Evolutionary conservation across 1,284 basidiomycete species (phyloP).

Genomic region (Tilletia walkeri): DNA sequence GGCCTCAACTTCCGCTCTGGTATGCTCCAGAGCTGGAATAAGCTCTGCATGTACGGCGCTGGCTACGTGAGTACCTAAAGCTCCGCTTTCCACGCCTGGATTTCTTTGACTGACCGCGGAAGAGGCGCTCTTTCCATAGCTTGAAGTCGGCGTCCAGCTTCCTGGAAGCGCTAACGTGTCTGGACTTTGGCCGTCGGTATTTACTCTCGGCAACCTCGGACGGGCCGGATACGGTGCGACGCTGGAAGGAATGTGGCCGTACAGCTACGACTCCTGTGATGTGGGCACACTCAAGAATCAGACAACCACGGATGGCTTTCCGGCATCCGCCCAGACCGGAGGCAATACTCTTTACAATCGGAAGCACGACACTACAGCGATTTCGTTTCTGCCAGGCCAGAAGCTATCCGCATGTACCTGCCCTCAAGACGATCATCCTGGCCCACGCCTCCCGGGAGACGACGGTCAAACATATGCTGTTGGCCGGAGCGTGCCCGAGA

Average conservation of each 20-base stretch:
- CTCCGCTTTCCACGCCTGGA: background rate
- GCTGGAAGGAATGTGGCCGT: conserved; percentile 57
- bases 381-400: conserved; percentile 60
- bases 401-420: conserved; percentile 66
- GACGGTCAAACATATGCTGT: conserved; percentile 6
- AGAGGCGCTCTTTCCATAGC: conserved; percentile 32
- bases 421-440: conserved; percentile 44
- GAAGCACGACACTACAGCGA: conserved; percentile 45
- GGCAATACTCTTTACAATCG: conserved; percentile 45
- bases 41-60: conserved; percentile 54
- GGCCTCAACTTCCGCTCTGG: conserved; percentile 48
- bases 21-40: conserved; percentile 52
- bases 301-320: conserved; percentile 36
- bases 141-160: conserved; percentile 50
- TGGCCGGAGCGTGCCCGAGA: conserved; percentile 67
- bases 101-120: no score
- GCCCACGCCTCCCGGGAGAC: conserved; percentile 2
- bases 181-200: conserved; percentile 48
- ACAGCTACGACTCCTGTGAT: conserved; percentile 35
- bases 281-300: conserved; percentile 49
- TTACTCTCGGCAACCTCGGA: conserved; percentile 48
- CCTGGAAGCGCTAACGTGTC: conserved; percentile 37
- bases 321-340: conserved; percentile 29
- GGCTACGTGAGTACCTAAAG: conserved; percentile 23
- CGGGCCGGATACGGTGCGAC: conserved; percentile 21